phyloP scores from a whole-genome alignment of 2,329 filamentous ascomycete genomes.

The Xylariales sp. region DNA sequence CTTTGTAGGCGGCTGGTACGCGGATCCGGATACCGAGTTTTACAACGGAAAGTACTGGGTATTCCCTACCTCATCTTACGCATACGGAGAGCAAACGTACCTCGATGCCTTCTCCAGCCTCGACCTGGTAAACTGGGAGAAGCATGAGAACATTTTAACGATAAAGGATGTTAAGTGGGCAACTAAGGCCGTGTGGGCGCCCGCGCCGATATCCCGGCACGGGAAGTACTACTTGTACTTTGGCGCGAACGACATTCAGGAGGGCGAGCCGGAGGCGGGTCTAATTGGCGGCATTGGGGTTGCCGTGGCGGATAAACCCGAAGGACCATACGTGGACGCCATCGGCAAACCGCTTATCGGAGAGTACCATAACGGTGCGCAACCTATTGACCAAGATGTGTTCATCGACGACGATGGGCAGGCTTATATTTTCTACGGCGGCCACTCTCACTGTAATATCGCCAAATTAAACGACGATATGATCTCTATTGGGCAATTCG shows the following conservation, averaged over 20 bases:
- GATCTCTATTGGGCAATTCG: conserved; percentile 56
- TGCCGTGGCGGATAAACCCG: conserved; percentile 51
- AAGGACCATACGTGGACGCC: conserved; percentile 56
- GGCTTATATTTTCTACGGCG: conserved; percentile 59
- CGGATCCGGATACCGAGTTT: conserved; percentile 61
- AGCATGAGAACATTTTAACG: conserved; percentile 58
- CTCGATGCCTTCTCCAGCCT: conserved; percentile 63
- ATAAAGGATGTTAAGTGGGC: conserved; percentile 57
- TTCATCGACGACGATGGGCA: conserved; percentile 56
- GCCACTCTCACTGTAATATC: conserved; percentile 56
- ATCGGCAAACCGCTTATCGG: conserved; percentile 57
- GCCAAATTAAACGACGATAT: conserved; percentile 58
- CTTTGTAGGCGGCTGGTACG: conserved; percentile 62
- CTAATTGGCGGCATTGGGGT: conserved; percentile 57
- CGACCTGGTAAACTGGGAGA: conserved; percentile 62
- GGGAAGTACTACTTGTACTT: conserved; percentile 64
- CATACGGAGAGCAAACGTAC: conserved; percentile 60
- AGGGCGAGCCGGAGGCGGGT: conserved; percentile 44
- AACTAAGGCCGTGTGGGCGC: conserved; percentile 60
- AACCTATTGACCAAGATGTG: conserved; percentile 60
- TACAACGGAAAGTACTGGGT: conserved; percentile 61
- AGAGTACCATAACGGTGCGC: conserved; percentile 58
- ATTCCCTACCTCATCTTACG: conserved; percentile 59
- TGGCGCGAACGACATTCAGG: conserved; percentile 60
- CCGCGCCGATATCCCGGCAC: conserved; percentile 57